Percentiles rank a stretch among this genome's conserved stretches.
Evolutionary conservation across 2,329 filamentous ascomycete species (phyloP).

Genomic region (Arthrobotrys entomopaga): DNA sequence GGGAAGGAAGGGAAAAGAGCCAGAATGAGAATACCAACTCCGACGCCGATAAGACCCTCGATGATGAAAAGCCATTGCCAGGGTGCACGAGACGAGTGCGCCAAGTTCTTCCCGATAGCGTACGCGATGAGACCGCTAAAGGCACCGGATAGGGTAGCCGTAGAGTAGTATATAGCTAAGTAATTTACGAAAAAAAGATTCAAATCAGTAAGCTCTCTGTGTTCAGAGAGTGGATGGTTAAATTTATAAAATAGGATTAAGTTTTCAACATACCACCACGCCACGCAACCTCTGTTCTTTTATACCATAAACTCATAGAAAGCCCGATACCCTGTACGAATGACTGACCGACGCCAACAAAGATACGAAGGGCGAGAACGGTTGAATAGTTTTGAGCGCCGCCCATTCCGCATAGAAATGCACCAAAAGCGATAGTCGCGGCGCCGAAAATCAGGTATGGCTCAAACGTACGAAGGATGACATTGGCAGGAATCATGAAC

Average conservation of each 20-base stretch:
- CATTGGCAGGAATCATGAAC: conserved; percentile 37
- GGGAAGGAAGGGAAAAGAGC: conserved; percentile 22
- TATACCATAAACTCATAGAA: conserved; percentile 30
- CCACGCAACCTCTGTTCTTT: conserved; percentile 18
- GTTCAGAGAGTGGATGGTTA: neutral
- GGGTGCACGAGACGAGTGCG: conserved; percentile 69
- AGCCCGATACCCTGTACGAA: conserved; percentile 39
- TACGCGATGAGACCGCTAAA: conserved; percentile 68
- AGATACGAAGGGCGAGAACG: conserved; percentile 22
- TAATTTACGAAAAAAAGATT: no score
- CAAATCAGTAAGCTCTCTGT: neutral
- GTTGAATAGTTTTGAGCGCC: conserved; percentile 17
- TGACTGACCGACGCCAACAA: conserved; percentile 20
- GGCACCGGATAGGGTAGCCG: conserved; percentile 67
- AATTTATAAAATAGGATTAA: neutral
- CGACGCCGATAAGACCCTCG: conserved; percentile 68
- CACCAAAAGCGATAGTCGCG: conserved; percentile 21
- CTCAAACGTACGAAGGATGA: conserved; percentile 21
- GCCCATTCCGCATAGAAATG: conserved; percentile 28
- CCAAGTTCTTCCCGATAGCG: conserved; percentile 64
- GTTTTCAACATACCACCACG: conserved; percentile 22
- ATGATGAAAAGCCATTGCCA: conserved; percentile 86
- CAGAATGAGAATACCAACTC: conserved; percentile 60
- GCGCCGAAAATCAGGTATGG: conserved; percentile 25
- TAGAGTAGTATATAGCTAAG: conserved; percentile 69